Percentiles rank a stretch among this genome's conserved stretches.
Evolutionary conservation across 2,329 filamentous ascomycete genomes (phyloP).

Genomic region (Elsinoe arachidis): DNA sequence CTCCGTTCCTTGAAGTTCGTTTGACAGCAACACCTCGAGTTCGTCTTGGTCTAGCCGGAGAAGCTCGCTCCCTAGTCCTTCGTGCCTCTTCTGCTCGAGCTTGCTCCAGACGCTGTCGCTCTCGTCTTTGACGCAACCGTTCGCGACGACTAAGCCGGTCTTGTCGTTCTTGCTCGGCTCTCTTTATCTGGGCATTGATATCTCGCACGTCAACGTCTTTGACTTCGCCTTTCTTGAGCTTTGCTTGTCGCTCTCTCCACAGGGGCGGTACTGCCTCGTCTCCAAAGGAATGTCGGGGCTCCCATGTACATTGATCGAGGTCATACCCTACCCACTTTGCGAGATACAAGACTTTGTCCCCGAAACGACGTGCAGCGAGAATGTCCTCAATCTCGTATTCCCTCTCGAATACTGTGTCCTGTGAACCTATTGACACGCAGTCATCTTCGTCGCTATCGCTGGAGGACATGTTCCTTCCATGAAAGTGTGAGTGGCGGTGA

Average conservation of each 20-base stretch:
- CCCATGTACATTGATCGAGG: conserved; percentile 23
- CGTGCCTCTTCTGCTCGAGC: too few species aligned
- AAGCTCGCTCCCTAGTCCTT: too few species aligned
- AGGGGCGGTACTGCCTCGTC: neutral
- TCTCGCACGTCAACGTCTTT: conserved; percentile 21
- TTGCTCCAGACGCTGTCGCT: too few species aligned
- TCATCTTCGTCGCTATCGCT: conserved; percentile 9
- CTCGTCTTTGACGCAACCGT: neutral
- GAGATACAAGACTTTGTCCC: conserved; percentile 18
- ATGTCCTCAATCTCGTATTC: conserved; percentile 26
- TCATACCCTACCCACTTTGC: conserved; percentile 28
- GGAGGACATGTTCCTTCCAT: neutral
- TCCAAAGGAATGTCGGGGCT: conserved; percentile 16
- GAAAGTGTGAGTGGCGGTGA: neutral
- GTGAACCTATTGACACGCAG: conserved; percentile 19
- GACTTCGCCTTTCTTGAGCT: conserved; percentile 16
- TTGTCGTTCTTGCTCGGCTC: neutral
- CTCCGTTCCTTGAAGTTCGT: neutral
- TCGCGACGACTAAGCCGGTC: too few species aligned
- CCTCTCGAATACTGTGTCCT: conserved; percentile 17
- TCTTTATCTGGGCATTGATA: conserved; percentile 15
- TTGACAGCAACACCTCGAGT: neutral
- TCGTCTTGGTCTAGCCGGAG: neutral
- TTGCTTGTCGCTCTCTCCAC: conserved; percentile 21
- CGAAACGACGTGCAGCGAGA: conserved; percentile 19